Evolutionary conservation across 208 protist species (phyloP), one percentile per base, ranked within the genome.

Genomic region (Wallacemonas rigidus): DNA sequence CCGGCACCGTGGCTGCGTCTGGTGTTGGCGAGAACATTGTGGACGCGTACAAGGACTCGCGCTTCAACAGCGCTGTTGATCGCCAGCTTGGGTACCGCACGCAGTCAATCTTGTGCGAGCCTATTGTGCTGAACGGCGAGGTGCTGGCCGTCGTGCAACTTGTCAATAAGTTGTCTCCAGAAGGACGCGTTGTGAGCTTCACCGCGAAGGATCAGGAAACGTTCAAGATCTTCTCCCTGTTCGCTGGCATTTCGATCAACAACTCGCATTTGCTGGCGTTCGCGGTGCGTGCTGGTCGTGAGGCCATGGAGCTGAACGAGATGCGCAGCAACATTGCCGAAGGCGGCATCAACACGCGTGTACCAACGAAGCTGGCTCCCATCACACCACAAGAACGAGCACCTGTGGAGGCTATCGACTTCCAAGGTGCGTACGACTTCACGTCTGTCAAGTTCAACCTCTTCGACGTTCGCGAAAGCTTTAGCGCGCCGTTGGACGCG

Each of bases 91-190:
- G n/a, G n/a, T n/a, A n/a, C n/a, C n/a, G 82, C 61, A 97, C 92
- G 41, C 79, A 88, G 71, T 89, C 82, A 1, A 86, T 95, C 11
- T 61, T 96, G 48, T 93, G 88, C 72, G 85, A 92, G 82, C 90
- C 90, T n/a, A 91, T 95, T 64, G 67, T 87, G 35, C 78, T 95
- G 55, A 86, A 93, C 71, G 82, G 83, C 60, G 88, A 93, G 45
- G 85, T 95, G 67, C 85, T 95, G 57, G 90, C 90, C 2, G 90
- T 95, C n/a, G 87, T 91, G 58, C 91, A 95, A 70, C 82, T 95
- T 5, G 86, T 95, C 39, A 95, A 95, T 74, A 95, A 95, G 72
- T 57, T 95, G 26, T 63, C 81, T 63, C 60, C 69, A 3, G 41
- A 89, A 17, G 87, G 89, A 12, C 65, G 69, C 41, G 85, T 94